Percentiles rank a stretch among this genome's conserved stretches.
phyloP scores from a whole-genome alignment of 768 basidiomycete species.

The Russula brevipes region DNA sequence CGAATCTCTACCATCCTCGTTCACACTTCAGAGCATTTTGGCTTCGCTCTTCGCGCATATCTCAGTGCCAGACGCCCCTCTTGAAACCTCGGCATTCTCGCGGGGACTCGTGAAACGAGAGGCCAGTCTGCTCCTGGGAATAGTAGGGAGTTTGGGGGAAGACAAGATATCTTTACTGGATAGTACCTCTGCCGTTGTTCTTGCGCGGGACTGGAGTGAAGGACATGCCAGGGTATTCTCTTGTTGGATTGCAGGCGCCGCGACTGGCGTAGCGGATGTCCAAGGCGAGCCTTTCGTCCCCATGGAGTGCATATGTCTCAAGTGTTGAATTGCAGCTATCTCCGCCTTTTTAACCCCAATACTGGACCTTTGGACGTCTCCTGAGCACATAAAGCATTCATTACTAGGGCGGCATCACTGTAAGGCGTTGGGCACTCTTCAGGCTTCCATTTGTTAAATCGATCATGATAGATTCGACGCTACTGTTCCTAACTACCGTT shows the following conservation, averaged over 20 bases:
- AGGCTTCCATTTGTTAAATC: background rate
- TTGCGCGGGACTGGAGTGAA: slow-evolving; percentile 56
- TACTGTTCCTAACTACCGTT: slow-evolving; percentile 59
- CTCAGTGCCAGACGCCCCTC: slow-evolving; percentile 28
- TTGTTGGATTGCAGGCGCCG: slow-evolving; percentile 58
- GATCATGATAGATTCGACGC: slow-evolving; percentile 55
- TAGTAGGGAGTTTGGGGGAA: slow-evolving; percentile 50
- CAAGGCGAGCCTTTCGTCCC: slow-evolving; percentile 29
- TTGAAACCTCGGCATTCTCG: slow-evolving; percentile 33
- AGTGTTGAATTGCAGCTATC: slow-evolving; percentile 34
- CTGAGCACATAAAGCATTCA: slow-evolving; percentile 77
- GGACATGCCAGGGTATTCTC: slow-evolving; percentile 57
- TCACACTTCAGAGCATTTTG: slow-evolving; percentile 53
- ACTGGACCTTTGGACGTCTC: slow-evolving; percentile 65
- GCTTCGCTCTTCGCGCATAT: slow-evolving; percentile 54
- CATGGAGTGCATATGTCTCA: background rate
- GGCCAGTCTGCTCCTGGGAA: slow-evolving; percentile 43
- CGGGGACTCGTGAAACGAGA: slow-evolving; percentile 50
- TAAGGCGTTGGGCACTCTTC: slow-evolving; percentile 37
- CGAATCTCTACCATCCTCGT: slow-evolving; percentile 44
- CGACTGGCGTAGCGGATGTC: slow-evolving; percentile 33
- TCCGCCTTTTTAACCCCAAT: slow-evolving; percentile 46
- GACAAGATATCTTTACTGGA: slow-evolving; percentile 51
- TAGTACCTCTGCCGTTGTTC: slow-evolving; percentile 41
- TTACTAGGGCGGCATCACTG: slow-evolving; percentile 70